Evolutionary conservation across 805 yeast species (phyloP).

Genomic region (Kluyveromyces lactis): DNA sequence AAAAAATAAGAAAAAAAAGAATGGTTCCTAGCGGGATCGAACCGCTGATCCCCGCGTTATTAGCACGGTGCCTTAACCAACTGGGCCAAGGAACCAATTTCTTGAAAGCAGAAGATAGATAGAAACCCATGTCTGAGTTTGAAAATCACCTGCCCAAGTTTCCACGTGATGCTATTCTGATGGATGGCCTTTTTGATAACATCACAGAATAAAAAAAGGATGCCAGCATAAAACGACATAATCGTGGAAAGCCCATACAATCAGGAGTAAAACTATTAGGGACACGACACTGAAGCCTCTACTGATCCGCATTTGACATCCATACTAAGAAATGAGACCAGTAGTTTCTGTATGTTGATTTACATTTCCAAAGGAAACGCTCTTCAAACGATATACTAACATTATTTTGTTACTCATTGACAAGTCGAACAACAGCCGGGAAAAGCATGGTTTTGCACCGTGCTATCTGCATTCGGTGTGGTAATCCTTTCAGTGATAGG

Average conservation of each 20-base stretch:
- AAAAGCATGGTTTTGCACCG: slow-evolving; percentile 93
- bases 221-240: too few species aligned
- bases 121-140: neutral
- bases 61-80: slow-evolving; percentile 31
- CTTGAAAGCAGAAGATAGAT: neutral
- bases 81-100: slow-evolving; percentile 28
- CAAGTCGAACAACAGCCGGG: slow-evolving; percentile 61
- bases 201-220: too few species aligned
- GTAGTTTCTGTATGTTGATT: slow-evolving; percentile 37
- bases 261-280: too few species aligned
- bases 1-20: slow-evolving; percentile 3
- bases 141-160: neutral
- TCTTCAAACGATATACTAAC: neutral
- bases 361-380: neutral
- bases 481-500: slow-evolving; percentile 82
- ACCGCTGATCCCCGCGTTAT: slow-evolving; percentile 32
- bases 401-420: neutral
- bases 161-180: too few species aligned
- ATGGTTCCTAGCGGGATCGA: slow-evolving; percentile 31
- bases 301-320: too few species aligned
- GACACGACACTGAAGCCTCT: too few species aligned
- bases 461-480: slow-evolving; percentile 86
- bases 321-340: slow-evolving; percentile 32
- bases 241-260: too few species aligned
- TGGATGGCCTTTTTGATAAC: too few species aligned